phyloP scores from a whole-genome alignment of 2,329 filamentous ascomycete species.

The Diaporthe caulivora region DNA sequence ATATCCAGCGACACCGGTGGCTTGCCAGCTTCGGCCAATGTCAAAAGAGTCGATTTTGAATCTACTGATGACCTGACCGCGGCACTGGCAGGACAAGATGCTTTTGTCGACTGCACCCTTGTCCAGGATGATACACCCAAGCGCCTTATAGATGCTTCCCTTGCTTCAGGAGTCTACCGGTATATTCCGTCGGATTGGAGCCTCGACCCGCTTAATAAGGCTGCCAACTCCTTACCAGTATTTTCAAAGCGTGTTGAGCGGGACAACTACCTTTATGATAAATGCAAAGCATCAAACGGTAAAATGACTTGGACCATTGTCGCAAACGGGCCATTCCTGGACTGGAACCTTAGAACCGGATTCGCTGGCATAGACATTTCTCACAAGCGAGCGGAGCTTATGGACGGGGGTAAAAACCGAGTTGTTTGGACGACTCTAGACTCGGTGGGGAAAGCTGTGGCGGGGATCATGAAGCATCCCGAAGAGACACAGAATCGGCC shows the following conservation, averaged over 20 bases:
- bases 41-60: conserved; percentile 18
- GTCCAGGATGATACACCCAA: conserved; percentile 15
- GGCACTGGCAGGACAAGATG: conserved; percentile 26
- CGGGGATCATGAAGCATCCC: conserved; percentile 44
- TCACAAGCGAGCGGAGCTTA: conserved; percentile 42
- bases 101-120: conserved; percentile 26
- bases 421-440: conserved; percentile 44
- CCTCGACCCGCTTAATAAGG: conserved; percentile 26
- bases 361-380: conserved; percentile 44
- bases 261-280: conserved; percentile 15
- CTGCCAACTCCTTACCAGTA: conserved; percentile 42
- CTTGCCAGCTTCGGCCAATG: conserved; percentile 2
- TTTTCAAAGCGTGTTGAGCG: conserved; percentile 24
- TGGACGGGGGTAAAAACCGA: conserved; percentile 45
- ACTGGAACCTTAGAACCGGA: conserved; percentile 44
- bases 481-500: conserved; percentile 47
- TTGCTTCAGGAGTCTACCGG: conserved; percentile 22
- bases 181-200: conserved; percentile 33
- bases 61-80: conserved; percentile 1
- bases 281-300: neutral
- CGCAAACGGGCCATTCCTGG: conserved; percentile 47
- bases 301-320: conserved; percentile 48
- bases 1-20: conserved; percentile 5
- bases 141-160: conserved; percentile 27
- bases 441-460: conserved; percentile 46